Evolutionary conservation across 768 basidiomycete genomes (phyloP), one percentile per base, ranked within the genome.

Genomic region (Pulveroboletus sp.): DNA sequence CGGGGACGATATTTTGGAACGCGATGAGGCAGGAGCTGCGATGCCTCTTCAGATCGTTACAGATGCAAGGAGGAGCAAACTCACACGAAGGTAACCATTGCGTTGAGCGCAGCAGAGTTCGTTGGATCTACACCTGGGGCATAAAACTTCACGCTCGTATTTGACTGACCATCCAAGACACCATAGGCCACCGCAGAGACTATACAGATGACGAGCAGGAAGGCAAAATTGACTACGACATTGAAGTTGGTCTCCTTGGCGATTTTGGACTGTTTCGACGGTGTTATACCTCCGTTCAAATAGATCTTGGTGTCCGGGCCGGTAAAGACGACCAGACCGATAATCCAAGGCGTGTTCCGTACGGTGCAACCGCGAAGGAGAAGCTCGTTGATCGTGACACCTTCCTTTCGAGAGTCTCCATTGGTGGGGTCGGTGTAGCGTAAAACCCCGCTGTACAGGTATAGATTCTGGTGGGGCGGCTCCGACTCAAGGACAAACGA

Each of bases 231-330:
- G 73, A 96, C 88, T 44, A 94, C 72, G 56, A 97, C 95, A 63
- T 97, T 98, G 76, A 93, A 95, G 69, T 95, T 98, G 8, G 95
- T 98, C 75, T 98, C 95, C 72, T 83, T 89, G 73, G 97, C 93
- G 63, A 98, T 97, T 76, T 94, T 98, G 62, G 86, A 90, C 51
- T 91, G 86, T 64, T 98, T 98, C n/a, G 89, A 92, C 1, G 94
- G 93, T 1, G 93, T 97, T 12, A 85, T 86, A 17, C 94, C 93
- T 31, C 90, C 89, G 57, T 94, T 94, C 51, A 92, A 71, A 81
- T 91, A 89, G 59, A 93, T 93, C 77, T 90, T 92, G 36, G 90
- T 89, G 69, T 97, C 94, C 1, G 82, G 79, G 35, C 94, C 94
- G 0, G 94, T 97, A 69, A 92, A 97, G 24, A 85, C 85, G 11